Evolutionary conservation across 192 early-diverging fungal genomes (phyloP).

Genomic region (Backusella luteola): DNA sequence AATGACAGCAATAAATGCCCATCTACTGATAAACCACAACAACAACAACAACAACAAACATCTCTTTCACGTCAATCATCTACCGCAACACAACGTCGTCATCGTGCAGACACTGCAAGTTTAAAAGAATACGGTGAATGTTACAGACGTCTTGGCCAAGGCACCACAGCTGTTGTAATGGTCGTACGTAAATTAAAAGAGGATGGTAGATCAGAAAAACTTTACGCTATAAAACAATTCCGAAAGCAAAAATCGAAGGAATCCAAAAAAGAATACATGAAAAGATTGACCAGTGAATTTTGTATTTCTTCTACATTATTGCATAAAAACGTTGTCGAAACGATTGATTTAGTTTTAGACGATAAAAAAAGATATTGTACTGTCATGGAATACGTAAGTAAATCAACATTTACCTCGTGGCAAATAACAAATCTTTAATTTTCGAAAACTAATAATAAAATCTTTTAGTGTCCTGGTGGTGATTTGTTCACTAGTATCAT

Average conservation of each 20-base stretch:
- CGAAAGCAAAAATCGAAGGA: slow-evolving; percentile 76
- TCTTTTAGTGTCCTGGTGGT: slow-evolving; percentile 74
- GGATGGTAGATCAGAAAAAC: slow-evolving; percentile 60
- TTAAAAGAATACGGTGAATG: slow-evolving; percentile 39
- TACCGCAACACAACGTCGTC: slow-evolving; percentile 2
- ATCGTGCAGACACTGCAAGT: slow-evolving; percentile 25
- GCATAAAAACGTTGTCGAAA: slow-evolving; percentile 93
- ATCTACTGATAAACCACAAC: neutral
- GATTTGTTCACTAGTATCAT: slow-evolving; percentile 89
- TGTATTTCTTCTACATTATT: slow-evolving; percentile 92
- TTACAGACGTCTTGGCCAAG: slow-evolving; percentile 77
- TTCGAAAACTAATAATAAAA: slow-evolving; percentile 30
- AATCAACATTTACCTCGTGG: neutral
- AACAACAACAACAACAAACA: neutral
- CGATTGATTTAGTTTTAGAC: slow-evolving; percentile 96
- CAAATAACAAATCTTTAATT: slow-evolving; percentile 7
- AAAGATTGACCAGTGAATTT: slow-evolving; percentile 95
- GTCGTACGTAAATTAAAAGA: slow-evolving; percentile 77
- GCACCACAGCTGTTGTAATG: slow-evolving; percentile 86
- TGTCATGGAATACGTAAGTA: slow-evolving; percentile 66
- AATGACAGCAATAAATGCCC: neutral
- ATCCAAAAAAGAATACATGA: slow-evolving; percentile 94
- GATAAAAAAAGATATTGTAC: slow-evolving; percentile 82
- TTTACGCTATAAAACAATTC: slow-evolving; percentile 96
- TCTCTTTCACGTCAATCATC: slow-evolving; percentile 7